phyloP scores from a whole-genome alignment of 345 rosid genomes.

The Boechera divaricarpa region DNA sequence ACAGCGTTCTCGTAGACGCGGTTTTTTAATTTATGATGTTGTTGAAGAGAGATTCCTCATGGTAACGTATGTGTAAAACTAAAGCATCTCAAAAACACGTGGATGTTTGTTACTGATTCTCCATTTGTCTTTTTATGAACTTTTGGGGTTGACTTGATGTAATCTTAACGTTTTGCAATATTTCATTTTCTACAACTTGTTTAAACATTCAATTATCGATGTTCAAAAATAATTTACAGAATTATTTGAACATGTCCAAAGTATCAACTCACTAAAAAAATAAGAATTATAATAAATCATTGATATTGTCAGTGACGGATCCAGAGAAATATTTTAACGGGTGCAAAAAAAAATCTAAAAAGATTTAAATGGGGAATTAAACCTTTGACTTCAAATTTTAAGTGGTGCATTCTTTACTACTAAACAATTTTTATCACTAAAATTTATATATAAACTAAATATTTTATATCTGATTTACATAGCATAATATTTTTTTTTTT shows the following conservation, averaged over 20 bases:
- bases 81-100: conserved; percentile 30
- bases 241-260: conserved; percentile 6
- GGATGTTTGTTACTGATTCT: conserved; percentile 1
- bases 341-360: too few relatives aligned
- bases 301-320: neutral
- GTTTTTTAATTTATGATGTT: neutral
- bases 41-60: conserved; percentile 9
- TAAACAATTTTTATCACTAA: too few relatives aligned
- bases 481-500: too few relatives aligned
- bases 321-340: too few relatives aligned
- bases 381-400: too few relatives aligned
- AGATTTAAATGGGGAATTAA: too few relatives aligned
- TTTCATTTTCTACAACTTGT: conserved; percentile 26
- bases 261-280: neutral
- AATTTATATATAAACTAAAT: too few relatives aligned
- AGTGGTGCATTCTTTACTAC: too few relatives aligned
- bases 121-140: neutral
- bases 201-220: conserved; percentile 3
- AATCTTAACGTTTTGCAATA: conserved; percentile 3
- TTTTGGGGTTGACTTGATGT: conserved; percentile 21
- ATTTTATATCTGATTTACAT: too few relatives aligned
- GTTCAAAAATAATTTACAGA: neutral
- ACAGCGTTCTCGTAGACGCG: conserved; percentile 25
- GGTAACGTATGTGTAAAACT: conserved; percentile 29
- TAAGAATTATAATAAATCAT: neutral